Conservation (phyloP, 352 stramenopile genomes). For the Pythium rhizo-oryzae region DNA sequence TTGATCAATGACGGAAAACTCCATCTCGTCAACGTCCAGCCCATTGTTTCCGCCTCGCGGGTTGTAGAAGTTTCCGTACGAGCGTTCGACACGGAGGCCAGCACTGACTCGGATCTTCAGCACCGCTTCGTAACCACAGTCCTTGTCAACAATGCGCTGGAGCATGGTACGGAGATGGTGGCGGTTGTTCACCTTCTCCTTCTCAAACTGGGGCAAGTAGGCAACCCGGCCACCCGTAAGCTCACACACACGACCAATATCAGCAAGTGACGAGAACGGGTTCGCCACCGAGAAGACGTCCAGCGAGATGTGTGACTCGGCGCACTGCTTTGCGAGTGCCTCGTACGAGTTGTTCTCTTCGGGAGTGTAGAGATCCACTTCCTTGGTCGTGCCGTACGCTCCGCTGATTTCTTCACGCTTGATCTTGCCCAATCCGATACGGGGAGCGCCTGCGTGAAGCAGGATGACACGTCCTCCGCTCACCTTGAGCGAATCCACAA, state of each 20-base stretch:
- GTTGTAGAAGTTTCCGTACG: conserved; percentile 83
- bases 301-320: conserved; percentile 80
- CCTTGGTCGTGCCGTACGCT: conserved; percentile 82
- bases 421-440: conserved; percentile 72
- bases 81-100: conserved; percentile 85
- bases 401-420: conserved; percentile 82
- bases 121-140: conserved; percentile 85
- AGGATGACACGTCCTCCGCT: conserved; percentile 71
- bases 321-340: conserved; percentile 61
- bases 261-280: conserved; percentile 79
- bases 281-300: conserved; percentile 88
- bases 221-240: conserved; percentile 84
- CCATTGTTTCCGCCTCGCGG: conserved; percentile 54
- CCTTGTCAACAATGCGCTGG: conserved; percentile 69
- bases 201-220: conserved; percentile 89
- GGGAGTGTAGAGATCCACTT: conserved; percentile 84
- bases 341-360: conserved; percentile 75
- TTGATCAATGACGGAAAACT: conserved; percentile 88
- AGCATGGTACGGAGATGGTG: conserved; percentile 80
- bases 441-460: conserved; percentile 76
- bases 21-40: conserved; percentile 82
- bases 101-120: conserved; percentile 88
- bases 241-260: conserved; percentile 80
- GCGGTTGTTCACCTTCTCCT: conserved; percentile 79
- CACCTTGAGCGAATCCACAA: conserved; percentile 66